Conservation (phyloP, 768 basidiomycete species). For the Boletus huronensis region DNA sequence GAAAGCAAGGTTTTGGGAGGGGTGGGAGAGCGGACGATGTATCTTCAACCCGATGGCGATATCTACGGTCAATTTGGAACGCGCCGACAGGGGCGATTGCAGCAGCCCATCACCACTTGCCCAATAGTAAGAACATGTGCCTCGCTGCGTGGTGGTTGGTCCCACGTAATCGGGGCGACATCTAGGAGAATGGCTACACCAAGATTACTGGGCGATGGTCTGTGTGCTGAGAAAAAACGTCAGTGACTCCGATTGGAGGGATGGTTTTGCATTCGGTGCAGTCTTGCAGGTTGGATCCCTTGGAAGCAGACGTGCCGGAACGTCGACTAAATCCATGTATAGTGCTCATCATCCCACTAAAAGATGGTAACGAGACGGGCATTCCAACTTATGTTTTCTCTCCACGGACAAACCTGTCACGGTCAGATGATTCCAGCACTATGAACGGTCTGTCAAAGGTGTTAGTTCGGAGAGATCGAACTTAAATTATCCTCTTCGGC, state of each 20-base stretch:
- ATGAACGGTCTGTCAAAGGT: background rate
- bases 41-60: background rate
- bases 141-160: background rate
- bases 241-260: background rate
- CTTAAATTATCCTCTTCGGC: slow-evolving; percentile 4
- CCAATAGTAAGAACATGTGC: background rate
- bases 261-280: background rate
- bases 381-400: background rate
- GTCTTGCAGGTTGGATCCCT: background rate
- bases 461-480: background rate
- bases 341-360: background rate
- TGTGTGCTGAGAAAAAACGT: background rate
- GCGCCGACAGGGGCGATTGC: background rate
- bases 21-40: no score
- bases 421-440: background rate
- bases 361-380: background rate
- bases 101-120: background rate
- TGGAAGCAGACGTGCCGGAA: background rate
- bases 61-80: background rate
- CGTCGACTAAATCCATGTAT: background rate
- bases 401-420: background rate
- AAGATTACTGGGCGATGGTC: background rate
- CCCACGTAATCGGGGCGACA: background rate
- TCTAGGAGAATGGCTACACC: background rate
- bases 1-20: background rate